Conservation (phyloP, 257 asterid genomes). For the Gentiana macrophylla region DNA sequence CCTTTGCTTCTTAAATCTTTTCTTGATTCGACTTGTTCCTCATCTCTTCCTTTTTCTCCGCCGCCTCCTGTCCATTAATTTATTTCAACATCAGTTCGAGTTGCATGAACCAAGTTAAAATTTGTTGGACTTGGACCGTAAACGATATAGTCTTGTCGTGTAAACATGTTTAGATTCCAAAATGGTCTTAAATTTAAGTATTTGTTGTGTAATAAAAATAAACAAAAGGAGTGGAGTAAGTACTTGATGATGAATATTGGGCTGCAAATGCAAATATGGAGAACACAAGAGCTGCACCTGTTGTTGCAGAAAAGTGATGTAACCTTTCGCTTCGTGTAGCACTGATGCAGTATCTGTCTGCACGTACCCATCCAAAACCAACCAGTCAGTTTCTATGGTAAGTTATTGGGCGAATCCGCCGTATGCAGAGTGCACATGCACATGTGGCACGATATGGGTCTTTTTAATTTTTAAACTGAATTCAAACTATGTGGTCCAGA, state of each 20-base stretch:
- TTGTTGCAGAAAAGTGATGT: conserved; percentile 78
- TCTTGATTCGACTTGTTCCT: conserved; percentile 6
- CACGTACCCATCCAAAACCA: conserved; percentile 6
- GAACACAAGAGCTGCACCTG: conserved; percentile 84
- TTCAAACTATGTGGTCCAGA: too few species aligned
- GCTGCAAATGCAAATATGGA: conserved; percentile 44
- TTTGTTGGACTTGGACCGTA: too few species aligned
- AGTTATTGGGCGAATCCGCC: too few species aligned
- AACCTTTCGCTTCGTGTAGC: conserved; percentile 82
- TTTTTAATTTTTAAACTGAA: too few species aligned
- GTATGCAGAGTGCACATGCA: too few species aligned
- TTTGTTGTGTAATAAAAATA: too few species aligned
- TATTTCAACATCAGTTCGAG: conserved; percentile 3
- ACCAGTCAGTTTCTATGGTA: background rate
- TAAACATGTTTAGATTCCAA: too few species aligned
- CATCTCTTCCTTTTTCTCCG: conserved; percentile 6
- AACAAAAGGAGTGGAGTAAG: background rate
- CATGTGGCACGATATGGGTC: too few species aligned
- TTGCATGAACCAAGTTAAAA: too few species aligned
- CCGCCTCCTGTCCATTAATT: conserved; percentile 19
- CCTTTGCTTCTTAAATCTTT: conserved; percentile 58
- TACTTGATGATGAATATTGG: conserved; percentile 22
- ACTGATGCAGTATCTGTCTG: conserved; percentile 96
- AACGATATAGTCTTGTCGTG: too few species aligned
- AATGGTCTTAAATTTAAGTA: too few species aligned